Conservation (phyloP, 371 early-diverging fungal species). For the Blakeslea trispora region DNA sequence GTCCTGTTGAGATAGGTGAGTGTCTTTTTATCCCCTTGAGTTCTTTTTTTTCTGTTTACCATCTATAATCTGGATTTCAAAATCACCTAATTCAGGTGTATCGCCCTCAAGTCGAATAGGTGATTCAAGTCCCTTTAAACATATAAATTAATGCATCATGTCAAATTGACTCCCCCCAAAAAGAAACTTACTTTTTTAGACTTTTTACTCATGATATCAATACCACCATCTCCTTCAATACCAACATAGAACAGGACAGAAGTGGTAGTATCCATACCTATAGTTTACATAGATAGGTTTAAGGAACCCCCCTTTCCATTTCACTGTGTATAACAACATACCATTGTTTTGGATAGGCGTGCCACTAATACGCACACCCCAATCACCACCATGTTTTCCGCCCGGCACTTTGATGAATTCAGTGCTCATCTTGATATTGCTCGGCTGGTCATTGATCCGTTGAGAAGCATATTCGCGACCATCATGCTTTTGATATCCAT, state of each 20-base stretch:
- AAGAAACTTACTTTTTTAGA: slow-evolving; percentile 36
- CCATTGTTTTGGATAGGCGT: slow-evolving; percentile 49
- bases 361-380: slow-evolving; percentile 86
- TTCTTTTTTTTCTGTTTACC: too few relatives aligned
- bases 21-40: too few relatives aligned
- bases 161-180: too few relatives aligned
- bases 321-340: slow-evolving; percentile 4
- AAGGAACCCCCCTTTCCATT: too few relatives aligned
- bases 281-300: too few relatives aligned
- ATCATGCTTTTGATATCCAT: slow-evolving; percentile 90
- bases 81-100: slow-evolving; percentile 66
- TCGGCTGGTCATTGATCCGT: slow-evolving; percentile 68
- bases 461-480: slow-evolving; percentile 83
- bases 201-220: slow-evolving; percentile 50
- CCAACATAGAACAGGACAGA: slow-evolving; percentile 69
- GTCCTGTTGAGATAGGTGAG: slow-evolving; percentile 17
- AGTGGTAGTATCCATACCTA: slow-evolving; percentile 21
- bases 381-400: slow-evolving; percentile 76
- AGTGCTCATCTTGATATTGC: slow-evolving; percentile 74
- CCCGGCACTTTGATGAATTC: slow-evolving; percentile 80
- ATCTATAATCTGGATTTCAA: slow-evolving; percentile 61
- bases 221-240: slow-evolving; percentile 66
- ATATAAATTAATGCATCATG: too few relatives aligned
- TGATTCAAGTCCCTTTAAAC: slow-evolving; percentile 47
- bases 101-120: slow-evolving; percentile 57